These are phyloP conservation scores for Hypoxylon crocopeplum DNA, from an alignment of 495 filamentous ascomycete genomes.

Conservation along the genomic window DNA sequence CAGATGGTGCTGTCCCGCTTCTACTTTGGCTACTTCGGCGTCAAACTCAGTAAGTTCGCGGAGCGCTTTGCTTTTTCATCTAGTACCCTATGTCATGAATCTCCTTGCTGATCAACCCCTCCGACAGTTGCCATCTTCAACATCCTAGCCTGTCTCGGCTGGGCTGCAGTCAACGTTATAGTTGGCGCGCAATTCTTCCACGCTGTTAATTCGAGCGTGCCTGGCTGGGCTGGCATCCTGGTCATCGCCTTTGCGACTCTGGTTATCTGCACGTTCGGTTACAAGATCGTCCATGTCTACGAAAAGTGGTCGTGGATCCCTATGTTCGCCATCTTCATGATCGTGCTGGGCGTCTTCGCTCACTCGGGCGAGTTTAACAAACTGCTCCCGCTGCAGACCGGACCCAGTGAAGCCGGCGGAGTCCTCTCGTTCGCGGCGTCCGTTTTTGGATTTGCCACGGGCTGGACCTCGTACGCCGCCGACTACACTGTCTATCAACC, in stretches of 20 bases:
- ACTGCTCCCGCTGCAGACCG: constrained; percentile 66
- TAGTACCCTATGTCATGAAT: neutral
- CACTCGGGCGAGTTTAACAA: constrained; percentile 76
- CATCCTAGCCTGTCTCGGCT: constrained; percentile 77
- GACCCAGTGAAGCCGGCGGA: constrained; percentile 65
- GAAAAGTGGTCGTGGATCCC: constrained; percentile 84
- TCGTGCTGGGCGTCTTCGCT: constrained; percentile 75
- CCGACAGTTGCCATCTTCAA: constrained; percentile 72
- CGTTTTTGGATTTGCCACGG: constrained; percentile 79
- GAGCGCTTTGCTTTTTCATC: neutral
- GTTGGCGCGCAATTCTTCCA: constrained; percentile 84
- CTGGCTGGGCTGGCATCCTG: constrained; percentile 78
- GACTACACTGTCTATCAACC: constrained; percentile 90
- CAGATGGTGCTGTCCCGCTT: constrained; percentile 88
- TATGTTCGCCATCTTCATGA: constrained; percentile 77
- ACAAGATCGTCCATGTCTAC: constrained; percentile 81
- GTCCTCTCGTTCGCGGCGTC: constrained; percentile 77
- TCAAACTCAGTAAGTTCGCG: constrained; percentile 69
- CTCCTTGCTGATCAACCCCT: constrained; percentile 10
- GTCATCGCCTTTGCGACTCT: constrained; percentile 77
- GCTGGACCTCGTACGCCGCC: constrained; percentile 80
- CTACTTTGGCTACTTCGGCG: constrained; percentile 77
- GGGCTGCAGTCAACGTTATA: constrained; percentile 78
- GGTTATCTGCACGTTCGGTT: constrained; percentile 75
- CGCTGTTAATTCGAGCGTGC: constrained; percentile 73